phyloP scores from a whole-genome alignment of 306 rosid species.

The Bauhinia variegata region DNA sequence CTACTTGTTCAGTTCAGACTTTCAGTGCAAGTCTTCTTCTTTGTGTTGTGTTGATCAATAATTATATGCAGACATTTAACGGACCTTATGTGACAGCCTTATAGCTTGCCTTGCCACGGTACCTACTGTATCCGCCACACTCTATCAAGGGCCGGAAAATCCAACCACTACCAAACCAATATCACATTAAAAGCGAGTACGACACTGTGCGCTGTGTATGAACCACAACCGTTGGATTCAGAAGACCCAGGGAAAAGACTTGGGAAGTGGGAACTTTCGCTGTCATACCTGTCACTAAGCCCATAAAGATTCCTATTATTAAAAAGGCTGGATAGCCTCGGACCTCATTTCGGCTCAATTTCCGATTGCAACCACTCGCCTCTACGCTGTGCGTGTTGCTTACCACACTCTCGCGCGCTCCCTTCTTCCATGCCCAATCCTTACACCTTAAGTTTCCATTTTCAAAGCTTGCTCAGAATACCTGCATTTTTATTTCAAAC shows the following conservation, averaged over 20 bases:
- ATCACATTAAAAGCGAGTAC: neutral
- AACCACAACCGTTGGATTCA: too few relatives aligned
- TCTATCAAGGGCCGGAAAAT: neutral
- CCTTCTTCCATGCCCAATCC: too few relatives aligned
- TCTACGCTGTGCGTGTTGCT: neutral
- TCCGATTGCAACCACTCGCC: constrained; percentile 8
- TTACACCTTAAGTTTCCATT: too few relatives aligned
- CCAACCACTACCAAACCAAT: too few relatives aligned
- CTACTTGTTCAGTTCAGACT: too few relatives aligned
- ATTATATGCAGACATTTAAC: neutral
- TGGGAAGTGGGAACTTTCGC: constrained; percentile 6
- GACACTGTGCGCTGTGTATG: too few relatives aligned
- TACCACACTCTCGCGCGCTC: too few relatives aligned
- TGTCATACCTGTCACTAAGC: neutral
- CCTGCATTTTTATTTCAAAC: too few relatives aligned
- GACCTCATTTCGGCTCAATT: neutral
- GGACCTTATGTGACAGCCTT: too few relatives aligned
- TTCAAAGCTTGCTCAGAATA: too few relatives aligned
- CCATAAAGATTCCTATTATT: neutral
- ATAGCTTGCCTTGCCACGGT: too few relatives aligned
- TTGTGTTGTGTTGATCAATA: neutral
- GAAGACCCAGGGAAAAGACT: too few relatives aligned
- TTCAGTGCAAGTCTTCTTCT: neutral
- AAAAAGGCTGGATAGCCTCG: neutral
- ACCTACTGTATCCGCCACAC: neutral